These are phyloP conservation scores for Chaetomidium leptoderma DNA, from an alignment of 495 filamentous ascomycete genomes.

Conservation along the genomic window DNA sequence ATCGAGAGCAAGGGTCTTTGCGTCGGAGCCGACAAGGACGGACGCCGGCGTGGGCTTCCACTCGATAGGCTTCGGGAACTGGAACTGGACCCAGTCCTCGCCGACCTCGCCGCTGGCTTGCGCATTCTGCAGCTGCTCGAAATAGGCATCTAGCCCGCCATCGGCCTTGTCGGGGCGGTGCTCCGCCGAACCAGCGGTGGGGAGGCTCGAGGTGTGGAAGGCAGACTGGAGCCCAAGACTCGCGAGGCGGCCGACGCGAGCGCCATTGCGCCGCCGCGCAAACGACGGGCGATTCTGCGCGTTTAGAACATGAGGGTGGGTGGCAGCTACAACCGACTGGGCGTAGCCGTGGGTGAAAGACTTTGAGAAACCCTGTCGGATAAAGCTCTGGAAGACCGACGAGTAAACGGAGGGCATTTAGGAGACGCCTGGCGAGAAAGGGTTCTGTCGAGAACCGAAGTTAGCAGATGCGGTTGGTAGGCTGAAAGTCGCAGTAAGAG, in stretches of 20 bases:
- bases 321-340: slow-evolving; percentile 93
- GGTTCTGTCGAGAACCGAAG: slow-evolving; percentile 25
- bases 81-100: slow-evolving; percentile 85
- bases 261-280: slow-evolving; percentile 40
- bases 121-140: slow-evolving; percentile 78
- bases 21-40: slow-evolving; percentile 49
- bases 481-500: no score
- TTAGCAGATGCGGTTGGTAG: neutral
- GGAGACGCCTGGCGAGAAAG: slow-evolving; percentile 44
- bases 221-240: slow-evolving; percentile 68
- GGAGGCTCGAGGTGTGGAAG: slow-evolving; percentile 54
- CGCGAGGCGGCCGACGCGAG: slow-evolving; percentile 53
- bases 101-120: slow-evolving; percentile 59
- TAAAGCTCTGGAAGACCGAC: slow-evolving; percentile 70
- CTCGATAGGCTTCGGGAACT: slow-evolving; percentile 78
- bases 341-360: slow-evolving; percentile 95
- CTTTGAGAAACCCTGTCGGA: slow-evolving; percentile 94
- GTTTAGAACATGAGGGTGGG: slow-evolving; percentile 78
- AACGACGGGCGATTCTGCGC: slow-evolving; percentile 58
- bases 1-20: slow-evolving; percentile 39
- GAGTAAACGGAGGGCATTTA: slow-evolving; percentile 61
- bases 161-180: slow-evolving; percentile 41
- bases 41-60: slow-evolving; percentile 64
- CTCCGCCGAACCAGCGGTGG: slow-evolving; percentile 34
- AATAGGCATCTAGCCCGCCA: slow-evolving; percentile 75